Percentiles rank a stretch among this genome's conserved stretches.
phyloP scores from a whole-genome alignment of 805 yeast species.

The Cyberlindnera amylophila region DNA sequence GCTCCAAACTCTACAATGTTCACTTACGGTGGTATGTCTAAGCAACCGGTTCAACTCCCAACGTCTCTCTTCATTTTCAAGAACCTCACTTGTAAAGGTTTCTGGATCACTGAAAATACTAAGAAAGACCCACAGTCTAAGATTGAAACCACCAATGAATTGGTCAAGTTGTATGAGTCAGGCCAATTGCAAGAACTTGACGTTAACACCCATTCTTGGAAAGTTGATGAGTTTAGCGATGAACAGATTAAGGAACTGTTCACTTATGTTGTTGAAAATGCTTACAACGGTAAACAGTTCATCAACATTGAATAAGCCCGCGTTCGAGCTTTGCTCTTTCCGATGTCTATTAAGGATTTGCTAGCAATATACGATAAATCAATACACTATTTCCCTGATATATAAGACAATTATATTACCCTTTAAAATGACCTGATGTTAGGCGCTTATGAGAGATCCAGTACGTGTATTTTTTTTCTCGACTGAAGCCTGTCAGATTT shows the following conservation, averaged over 20 bases:
- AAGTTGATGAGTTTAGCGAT: constrained; percentile 29
- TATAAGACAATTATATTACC: no score
- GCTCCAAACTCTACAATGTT: constrained; percentile 70
- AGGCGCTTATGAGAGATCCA: no score
- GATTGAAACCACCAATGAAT: constrained; percentile 47
- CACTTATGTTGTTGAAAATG: constrained; percentile 33
- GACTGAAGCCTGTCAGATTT: no score
- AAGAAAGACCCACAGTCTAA: constrained; percentile 58
- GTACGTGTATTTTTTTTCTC: no score
- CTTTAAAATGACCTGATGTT: no score
- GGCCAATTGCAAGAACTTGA: constrained; percentile 48
- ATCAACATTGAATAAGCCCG: constrained; percentile 27
- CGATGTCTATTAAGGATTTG: no score
- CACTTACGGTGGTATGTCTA: constrained; percentile 97
- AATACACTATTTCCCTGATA: no score
- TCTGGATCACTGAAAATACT: constrained; percentile 81
- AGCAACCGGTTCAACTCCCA: constrained; percentile 90
- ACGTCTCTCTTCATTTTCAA: constrained; percentile 88
- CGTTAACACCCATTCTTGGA: constrained; percentile 31
- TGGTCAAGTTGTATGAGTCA: constrained; percentile 53
- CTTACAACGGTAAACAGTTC: constrained; percentile 45
- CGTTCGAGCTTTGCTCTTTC: no score
- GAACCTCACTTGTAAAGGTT: constrained; percentile 80
- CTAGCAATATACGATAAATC: no score
- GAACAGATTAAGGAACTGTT: constrained; percentile 36